Conservation (phyloP, 768 basidiomycete species). For the Suillus cothurnatus region DNA sequence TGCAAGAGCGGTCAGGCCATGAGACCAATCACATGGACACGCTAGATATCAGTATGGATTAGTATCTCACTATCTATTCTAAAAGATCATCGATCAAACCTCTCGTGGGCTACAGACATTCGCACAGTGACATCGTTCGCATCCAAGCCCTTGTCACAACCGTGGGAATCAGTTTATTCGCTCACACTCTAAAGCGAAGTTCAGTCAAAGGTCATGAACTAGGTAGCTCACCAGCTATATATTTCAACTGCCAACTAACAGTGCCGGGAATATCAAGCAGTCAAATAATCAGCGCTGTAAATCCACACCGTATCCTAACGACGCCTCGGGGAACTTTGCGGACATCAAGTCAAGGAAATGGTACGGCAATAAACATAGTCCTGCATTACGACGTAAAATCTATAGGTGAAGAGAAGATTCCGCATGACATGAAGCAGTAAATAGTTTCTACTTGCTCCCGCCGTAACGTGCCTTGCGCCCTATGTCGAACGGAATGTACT, state of each 20-base stretch:
- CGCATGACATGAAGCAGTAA: neutral
- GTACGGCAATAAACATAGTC: slow-evolving; percentile 9
- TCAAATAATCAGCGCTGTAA: slow-evolving; percentile 29
- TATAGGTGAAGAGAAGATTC: slow-evolving; percentile 5
- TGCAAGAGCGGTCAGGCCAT: slow-evolving; percentile 2
- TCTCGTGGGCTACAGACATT: neutral
- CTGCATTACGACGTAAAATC: slow-evolving; percentile 11
- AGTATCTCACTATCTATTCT: neutral
- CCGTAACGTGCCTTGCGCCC: slow-evolving; percentile 93
- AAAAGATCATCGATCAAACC: neutral
- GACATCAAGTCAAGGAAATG: slow-evolving; percentile 5
- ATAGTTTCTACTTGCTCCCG: slow-evolving; percentile 43
- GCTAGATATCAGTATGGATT: neutral
- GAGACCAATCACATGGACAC: slow-evolving; percentile 8
- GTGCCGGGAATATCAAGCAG: neutral
- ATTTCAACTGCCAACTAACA: neutral
- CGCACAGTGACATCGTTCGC: neutral
- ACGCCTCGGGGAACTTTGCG: neutral
- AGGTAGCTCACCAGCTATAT: neutral
- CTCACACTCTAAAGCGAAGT: neutral
- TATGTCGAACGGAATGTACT: slow-evolving; percentile 94
- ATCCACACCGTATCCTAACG: slow-evolving; percentile 23
- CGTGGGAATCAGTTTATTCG: neutral
- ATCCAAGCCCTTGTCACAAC: neutral
- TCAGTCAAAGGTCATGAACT: slow-evolving; percentile 13